Evolutionary conservation across 331 rosid genomes (phyloP).

Genomic region (Saraca asoca): DNA sequence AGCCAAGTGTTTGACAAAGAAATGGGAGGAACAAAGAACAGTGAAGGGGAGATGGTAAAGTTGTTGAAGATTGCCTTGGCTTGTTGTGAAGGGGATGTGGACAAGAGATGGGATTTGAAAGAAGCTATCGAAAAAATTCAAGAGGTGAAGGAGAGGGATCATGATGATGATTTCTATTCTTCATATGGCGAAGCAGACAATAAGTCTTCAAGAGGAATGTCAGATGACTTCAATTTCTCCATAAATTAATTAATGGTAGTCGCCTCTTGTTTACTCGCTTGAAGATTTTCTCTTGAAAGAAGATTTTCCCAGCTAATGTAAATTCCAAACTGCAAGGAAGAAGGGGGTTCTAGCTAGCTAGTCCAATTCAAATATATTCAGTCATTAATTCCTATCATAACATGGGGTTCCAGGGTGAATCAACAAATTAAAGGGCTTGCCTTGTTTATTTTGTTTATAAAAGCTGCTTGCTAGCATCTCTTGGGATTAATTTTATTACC

Average conservation of each 20-base stretch:
- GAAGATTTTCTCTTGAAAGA: no score
- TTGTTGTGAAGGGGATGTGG: conserved; percentile 72
- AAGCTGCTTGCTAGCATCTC: no score
- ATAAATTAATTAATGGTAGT: background rate
- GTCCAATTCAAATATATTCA: no score
- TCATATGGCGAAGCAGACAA: conserved; percentile 53
- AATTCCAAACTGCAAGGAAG: no score
- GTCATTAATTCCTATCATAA: no score
- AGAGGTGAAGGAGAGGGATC: conserved; percentile 57
- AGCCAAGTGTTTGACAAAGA: conserved; percentile 61
- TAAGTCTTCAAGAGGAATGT: conserved; percentile 34
- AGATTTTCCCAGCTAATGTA: no score
- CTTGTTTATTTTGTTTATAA: no score
- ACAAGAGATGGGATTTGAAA: conserved; percentile 66
- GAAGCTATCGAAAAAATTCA: conserved; percentile 67
- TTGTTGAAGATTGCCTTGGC: conserved; percentile 66
- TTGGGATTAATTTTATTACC: no score
- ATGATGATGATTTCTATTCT: conserved; percentile 49
- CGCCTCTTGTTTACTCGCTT: no score
- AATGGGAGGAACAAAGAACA: conserved; percentile 42
- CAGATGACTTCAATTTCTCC: conserved; percentile 36
- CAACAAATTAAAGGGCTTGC: no score
- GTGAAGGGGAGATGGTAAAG: conserved; percentile 62
- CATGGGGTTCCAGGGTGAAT: no score
- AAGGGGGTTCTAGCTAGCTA: no score